Evolutionary conservation across 257 asterid species (phyloP).

Genomic region (Perilla frutescens): DNA sequence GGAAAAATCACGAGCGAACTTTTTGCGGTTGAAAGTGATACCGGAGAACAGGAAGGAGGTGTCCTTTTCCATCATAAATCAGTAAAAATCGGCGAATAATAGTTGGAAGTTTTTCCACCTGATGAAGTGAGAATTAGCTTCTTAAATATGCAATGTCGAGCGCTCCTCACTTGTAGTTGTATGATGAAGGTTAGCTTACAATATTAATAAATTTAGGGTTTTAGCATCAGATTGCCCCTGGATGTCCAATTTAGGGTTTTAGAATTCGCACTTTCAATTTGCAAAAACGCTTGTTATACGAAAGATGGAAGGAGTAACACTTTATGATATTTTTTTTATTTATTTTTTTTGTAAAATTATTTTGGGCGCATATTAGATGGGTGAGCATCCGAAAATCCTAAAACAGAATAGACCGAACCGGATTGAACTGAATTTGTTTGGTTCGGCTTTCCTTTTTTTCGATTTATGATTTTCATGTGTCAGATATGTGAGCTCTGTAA

Average conservation of each 20-base stretch:
- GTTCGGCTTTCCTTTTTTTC: too few species aligned
- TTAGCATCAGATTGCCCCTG: constrained; percentile 6
- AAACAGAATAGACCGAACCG: too few species aligned
- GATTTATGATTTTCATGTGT: too few species aligned
- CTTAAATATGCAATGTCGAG: neutral
- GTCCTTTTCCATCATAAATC: constrained; percentile 55
- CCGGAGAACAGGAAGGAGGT: constrained; percentile 80
- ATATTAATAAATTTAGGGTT: constrained; percentile 34
- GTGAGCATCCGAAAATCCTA: too few species aligned
- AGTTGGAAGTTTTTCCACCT: neutral
- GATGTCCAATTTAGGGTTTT: constrained; percentile 16
- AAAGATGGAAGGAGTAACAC: too few species aligned
- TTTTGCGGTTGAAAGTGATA: constrained; percentile 68
- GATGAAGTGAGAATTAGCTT: neutral
- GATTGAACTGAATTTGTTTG: too few species aligned
- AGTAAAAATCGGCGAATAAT: neutral
- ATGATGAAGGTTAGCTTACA: neutral
- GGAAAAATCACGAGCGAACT: constrained; percentile 62
- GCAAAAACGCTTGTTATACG: neutral
- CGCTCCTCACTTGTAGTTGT: constrained; percentile 22
- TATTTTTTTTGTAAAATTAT: too few species aligned
- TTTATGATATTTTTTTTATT: neutral
- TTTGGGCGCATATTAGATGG: too few species aligned
- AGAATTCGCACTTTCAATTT: neutral
- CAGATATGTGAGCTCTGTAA: too few species aligned